These are phyloP conservation scores for Gracilariopsis chorda DNA, from an alignment of 23 red algal species.

Conservation along the genomic window DNA sequence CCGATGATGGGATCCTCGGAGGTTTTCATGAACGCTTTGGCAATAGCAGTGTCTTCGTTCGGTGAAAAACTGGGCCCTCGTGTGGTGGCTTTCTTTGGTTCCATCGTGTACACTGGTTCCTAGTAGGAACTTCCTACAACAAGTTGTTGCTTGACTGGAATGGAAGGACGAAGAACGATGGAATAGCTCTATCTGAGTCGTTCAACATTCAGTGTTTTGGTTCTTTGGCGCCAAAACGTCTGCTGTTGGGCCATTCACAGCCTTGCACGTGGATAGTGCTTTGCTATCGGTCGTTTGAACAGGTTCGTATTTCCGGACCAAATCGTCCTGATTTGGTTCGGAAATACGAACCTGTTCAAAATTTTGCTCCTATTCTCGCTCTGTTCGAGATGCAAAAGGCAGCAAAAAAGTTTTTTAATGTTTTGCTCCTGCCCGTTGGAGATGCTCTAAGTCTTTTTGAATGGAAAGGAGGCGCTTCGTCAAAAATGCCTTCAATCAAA, in stretches of 20 bases:
- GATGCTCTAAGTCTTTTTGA: too few species aligned
- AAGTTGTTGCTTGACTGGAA: background rate
- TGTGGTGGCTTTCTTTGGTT: background rate
- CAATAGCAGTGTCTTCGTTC: background rate
- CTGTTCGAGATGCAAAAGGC: background rate
- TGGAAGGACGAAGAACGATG: background rate
- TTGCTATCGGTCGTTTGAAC: background rate
- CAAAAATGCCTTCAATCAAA: too few species aligned
- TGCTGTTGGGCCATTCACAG: background rate
- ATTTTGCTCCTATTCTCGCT: background rate
- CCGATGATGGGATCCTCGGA: conserved; percentile 9
- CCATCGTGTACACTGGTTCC: background rate
- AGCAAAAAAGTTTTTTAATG: background rate
- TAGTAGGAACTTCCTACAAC: too few species aligned
- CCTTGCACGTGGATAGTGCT: background rate
- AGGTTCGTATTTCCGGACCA: background rate
- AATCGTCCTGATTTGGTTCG: background rate
- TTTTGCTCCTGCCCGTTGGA: conserved; percentile 10
- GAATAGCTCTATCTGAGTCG: background rate
- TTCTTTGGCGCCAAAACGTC: background rate
- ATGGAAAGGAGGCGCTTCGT: too few species aligned
- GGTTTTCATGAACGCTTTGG: background rate
- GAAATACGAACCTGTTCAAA: conserved; percentile 4
- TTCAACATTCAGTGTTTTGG: background rate
- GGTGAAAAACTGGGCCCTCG: background rate